Conservation (phyloP, 768 basidiomycete genomes). For the Hericium alpestre region DNA sequence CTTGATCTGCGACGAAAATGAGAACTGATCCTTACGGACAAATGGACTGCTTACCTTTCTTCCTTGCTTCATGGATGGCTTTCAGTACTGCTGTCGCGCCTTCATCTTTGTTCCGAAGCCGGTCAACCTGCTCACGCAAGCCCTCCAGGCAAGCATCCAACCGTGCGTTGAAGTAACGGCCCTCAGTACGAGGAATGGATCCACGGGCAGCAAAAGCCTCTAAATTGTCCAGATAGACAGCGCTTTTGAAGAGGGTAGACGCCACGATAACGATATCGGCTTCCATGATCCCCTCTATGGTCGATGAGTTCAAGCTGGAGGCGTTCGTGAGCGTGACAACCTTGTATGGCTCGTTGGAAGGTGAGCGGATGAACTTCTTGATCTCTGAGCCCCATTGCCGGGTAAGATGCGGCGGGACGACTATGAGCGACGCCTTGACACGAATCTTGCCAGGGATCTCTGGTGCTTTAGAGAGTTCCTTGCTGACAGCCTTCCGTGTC, state of each 20-base stretch:
- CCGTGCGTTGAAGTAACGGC: slow-evolving; percentile 83
- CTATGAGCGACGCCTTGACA: slow-evolving; percentile 70
- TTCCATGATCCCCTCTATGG: slow-evolving; percentile 62
- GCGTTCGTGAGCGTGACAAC: slow-evolving; percentile 61
- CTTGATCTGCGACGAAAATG: slow-evolving; percentile 32
- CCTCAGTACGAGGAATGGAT: slow-evolving; percentile 56
- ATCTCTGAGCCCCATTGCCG: slow-evolving; percentile 87
- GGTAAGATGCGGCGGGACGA: slow-evolving; percentile 85
- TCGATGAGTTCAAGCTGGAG: slow-evolving; percentile 57
- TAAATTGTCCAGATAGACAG: slow-evolving; percentile 67
- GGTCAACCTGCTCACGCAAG: slow-evolving; percentile 57
- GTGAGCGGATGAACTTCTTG: slow-evolving; percentile 51
- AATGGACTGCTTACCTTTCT: slow-evolving; percentile 38
- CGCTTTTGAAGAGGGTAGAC: slow-evolving; percentile 75
- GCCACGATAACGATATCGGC: slow-evolving; percentile 85
- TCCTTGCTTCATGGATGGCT: slow-evolving; percentile 52
- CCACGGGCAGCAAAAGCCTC: slow-evolving; percentile 60
- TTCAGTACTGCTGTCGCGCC: slow-evolving; percentile 53
- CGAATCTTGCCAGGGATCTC: slow-evolving; percentile 52
- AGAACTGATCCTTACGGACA: slow-evolving; percentile 1
- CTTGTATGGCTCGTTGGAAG: slow-evolving; percentile 36
- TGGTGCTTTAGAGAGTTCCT: slow-evolving; percentile 45
- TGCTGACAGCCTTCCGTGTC: slow-evolving; percentile 40
- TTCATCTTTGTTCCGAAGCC: slow-evolving; percentile 54
- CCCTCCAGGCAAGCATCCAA: slow-evolving; percentile 51